These are phyloP conservation scores for Tanacetum coccineum DNA, from an alignment of 129 eudicot species.

Conservation along the genomic window DNA sequence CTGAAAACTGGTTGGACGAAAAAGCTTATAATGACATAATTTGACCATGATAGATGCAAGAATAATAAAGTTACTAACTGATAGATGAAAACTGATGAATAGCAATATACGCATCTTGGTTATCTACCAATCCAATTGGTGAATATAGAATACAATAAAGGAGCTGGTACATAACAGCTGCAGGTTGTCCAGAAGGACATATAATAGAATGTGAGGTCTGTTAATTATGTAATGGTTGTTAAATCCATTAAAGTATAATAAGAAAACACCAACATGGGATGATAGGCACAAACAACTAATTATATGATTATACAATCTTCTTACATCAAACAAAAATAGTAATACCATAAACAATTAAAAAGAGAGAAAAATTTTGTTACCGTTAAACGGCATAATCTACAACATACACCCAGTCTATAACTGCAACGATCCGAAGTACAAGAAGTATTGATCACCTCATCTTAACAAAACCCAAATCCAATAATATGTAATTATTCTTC, in stretches of 20 bases:
- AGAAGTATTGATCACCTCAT: conserved; percentile 10
- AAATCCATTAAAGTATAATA: not conserved
- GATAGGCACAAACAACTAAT: not conserved
- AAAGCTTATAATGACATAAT: too few relatives aligned
- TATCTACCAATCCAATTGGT: not conserved
- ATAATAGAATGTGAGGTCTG: not conserved
- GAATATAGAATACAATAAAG: not conserved
- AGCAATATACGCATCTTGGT: not conserved
- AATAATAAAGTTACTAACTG: too few relatives aligned
- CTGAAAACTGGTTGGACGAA: too few relatives aligned
- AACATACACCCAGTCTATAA: conserved; percentile 4
- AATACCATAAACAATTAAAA: conserved; percentile 8
- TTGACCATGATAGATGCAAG: too few relatives aligned
- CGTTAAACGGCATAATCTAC: too few relatives aligned
- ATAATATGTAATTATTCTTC: conserved; percentile 20
- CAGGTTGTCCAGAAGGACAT: not conserved
- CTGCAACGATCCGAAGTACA: conserved; percentile 13
- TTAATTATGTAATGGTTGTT: not conserved
- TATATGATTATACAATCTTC: conserved; percentile 11
- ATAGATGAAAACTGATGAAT: too few relatives aligned
- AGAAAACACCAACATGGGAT: not conserved
- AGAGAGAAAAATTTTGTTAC: too few relatives aligned
- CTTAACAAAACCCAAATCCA: conserved; percentile 20
- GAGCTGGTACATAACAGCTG: not conserved
- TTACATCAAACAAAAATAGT: conserved; percentile 11